phyloP scores from a whole-genome alignment of 768 basidiomycete species.

The Lentinula lateritia region DNA sequence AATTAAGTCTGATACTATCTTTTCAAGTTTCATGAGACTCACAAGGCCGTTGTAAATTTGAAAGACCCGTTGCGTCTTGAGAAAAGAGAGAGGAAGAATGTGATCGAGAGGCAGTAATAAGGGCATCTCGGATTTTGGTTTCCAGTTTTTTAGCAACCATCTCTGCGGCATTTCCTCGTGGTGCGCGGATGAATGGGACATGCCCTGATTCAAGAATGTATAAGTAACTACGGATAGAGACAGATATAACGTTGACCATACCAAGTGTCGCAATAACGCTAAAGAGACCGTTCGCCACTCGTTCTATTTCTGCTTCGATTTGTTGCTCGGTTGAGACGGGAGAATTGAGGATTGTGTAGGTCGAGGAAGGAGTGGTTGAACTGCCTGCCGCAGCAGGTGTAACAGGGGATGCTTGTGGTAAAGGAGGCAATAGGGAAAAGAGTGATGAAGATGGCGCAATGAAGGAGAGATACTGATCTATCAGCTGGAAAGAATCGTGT shows the following conservation, averaged over 20 bases:
- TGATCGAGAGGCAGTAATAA: constrained; percentile 64
- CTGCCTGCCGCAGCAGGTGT: constrained; percentile 28
- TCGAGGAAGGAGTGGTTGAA: constrained; percentile 39
- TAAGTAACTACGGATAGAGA: background rate
- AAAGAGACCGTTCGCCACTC: constrained; percentile 85
- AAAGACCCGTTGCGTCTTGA: constrained; percentile 77
- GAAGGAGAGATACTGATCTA: constrained; percentile 97
- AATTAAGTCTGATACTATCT: background rate
- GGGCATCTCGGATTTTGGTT: constrained; percentile 80
- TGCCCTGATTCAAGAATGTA: constrained; percentile 48
- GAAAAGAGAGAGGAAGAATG: constrained; percentile 63
- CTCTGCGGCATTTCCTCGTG: constrained; percentile 95
- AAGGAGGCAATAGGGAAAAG: constrained; percentile 80
- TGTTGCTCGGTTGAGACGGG: constrained; percentile 85
- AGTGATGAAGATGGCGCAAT: constrained; percentile 88
- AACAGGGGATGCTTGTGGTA: constrained; percentile 29
- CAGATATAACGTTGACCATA: constrained; percentile 23
- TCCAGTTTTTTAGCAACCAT: constrained; percentile 99
- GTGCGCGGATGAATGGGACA: constrained; percentile 91
- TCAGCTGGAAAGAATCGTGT: constrained; percentile 48
- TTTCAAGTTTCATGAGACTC: constrained; percentile 20
- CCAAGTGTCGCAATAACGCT: constrained; percentile 87
- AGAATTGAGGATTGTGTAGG: constrained; percentile 87
- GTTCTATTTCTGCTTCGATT: constrained; percentile 91
- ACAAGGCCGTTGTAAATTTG: constrained; percentile 86